Percentiles rank a stretch among this genome's conserved stretches.
Evolutionary conservation across 768 basidiomycete species (phyloP).

Genomic region (Dendrothele bispora): DNA sequence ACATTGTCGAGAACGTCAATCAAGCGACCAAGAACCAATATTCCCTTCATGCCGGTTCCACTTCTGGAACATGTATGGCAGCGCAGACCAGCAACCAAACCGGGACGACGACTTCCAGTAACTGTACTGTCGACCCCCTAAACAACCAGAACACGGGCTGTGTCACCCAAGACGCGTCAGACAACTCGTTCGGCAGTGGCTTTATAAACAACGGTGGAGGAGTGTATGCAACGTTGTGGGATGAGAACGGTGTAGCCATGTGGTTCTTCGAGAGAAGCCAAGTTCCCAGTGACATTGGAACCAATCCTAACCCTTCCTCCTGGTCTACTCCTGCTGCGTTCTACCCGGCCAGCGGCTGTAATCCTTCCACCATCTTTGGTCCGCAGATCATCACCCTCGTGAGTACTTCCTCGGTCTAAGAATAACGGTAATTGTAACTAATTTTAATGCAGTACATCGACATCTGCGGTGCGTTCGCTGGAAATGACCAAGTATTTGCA

Average conservation of each 20-base stretch:
- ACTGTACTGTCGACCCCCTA: slow-evolving; percentile 42
- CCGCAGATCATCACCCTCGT: slow-evolving; percentile 58
- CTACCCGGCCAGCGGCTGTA: slow-evolving; percentile 59
- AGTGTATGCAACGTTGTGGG: slow-evolving; percentile 64
- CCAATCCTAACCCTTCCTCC: slow-evolving; percentile 50
- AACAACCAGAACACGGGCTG: slow-evolving; percentile 53
- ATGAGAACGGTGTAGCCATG: slow-evolving; percentile 50
- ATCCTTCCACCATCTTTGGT: slow-evolving; percentile 57
- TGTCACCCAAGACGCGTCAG: slow-evolving; percentile 44
- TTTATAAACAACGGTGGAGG: slow-evolving; percentile 64
- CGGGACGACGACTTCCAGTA: slow-evolving; percentile 41
- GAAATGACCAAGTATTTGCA: background rate
- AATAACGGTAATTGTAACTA: background rate
- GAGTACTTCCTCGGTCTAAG: slow-evolving; percentile 5
- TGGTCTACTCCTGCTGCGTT: slow-evolving; percentile 63
- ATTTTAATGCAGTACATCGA: slow-evolving; percentile 12
- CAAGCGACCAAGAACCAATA: slow-evolving; percentile 49
- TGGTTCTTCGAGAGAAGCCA: slow-evolving; percentile 56
- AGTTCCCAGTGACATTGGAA: slow-evolving; percentile 60
- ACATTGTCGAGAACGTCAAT: slow-evolving; percentile 59
- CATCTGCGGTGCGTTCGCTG: slow-evolving; percentile 23
- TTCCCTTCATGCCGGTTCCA: slow-evolving; percentile 54
- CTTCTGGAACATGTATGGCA: slow-evolving; percentile 46
- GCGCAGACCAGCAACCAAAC: slow-evolving; percentile 32
- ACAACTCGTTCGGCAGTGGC: slow-evolving; percentile 52